Percentiles rank a stretch among this genome's conserved stretches.
phyloP scores from a whole-genome alignment of 2,329 filamentous ascomycete species.

The Diaporthe capsici region DNA sequence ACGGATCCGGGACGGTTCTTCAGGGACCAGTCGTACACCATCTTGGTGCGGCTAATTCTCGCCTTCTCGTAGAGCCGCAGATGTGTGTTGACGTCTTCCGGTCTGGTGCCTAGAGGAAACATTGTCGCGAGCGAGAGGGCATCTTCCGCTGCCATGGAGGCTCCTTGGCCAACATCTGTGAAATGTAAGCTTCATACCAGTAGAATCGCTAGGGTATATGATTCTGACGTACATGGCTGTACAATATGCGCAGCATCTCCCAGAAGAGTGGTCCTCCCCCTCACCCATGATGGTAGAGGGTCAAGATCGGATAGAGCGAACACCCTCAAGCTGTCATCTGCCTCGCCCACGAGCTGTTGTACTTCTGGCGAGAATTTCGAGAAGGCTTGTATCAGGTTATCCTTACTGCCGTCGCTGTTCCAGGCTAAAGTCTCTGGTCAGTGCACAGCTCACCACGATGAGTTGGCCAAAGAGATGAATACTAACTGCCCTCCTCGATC shows the following conservation, averaged over 20 bases:
- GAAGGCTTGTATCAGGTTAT: constrained; percentile 16
- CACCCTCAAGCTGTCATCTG: not conserved
- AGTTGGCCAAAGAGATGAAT: not conserved
- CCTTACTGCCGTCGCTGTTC: constrained; percentile 2
- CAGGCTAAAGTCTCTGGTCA: not conserved
- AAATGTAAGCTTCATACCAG: not conserved
- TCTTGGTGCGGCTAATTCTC: not conserved
- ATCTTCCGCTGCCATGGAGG: constrained; percentile 12
- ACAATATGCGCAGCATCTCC: constrained; percentile 16
- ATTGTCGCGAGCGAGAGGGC: constrained; percentile 2
- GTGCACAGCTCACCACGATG: not conserved
- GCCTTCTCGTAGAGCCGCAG: constrained; percentile 4
- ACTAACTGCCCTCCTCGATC: constrained; percentile 1
- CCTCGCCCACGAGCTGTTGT: not conserved
- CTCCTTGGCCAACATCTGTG: not conserved
- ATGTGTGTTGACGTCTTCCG: not conserved
- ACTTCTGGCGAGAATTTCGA: not conserved
- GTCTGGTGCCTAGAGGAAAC: constrained; percentile 18
- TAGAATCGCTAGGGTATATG: no score
- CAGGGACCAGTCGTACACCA: not conserved
- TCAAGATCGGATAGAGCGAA: constrained; percentile 12
- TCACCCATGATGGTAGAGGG: not conserved
- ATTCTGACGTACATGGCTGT: not conserved
- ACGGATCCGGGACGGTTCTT: not conserved
- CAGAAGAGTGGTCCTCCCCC: not conserved